A percentile compares a stretch with the other conserved stretches of the same genome.
Conservation (phyloP, 2,329 filamentous ascomycete species). For the Cercospora beticola region DNA sequence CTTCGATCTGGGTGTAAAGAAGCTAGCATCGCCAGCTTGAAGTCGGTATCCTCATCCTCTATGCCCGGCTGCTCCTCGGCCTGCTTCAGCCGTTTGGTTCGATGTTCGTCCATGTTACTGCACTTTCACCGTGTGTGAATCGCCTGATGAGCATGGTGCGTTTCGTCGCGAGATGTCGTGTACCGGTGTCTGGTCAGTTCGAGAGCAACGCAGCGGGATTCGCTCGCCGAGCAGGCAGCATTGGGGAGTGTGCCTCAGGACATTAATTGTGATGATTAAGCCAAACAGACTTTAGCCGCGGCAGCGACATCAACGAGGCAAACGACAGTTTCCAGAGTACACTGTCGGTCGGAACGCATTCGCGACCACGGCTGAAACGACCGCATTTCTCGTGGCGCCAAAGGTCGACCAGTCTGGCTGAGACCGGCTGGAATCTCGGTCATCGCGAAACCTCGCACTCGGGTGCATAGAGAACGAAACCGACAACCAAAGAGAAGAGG, state of each 20-base stretch:
- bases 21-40: slow-evolving; percentile 80
- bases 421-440: not conserved
- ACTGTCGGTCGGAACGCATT: not conserved
- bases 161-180: not conserved
- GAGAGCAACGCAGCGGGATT: not conserved
- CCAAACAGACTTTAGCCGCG: slow-evolving; percentile 5
- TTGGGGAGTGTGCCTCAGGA: not conserved
- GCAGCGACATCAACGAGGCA: slow-evolving; percentile 2
- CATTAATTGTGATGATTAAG: not conserved
- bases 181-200: not conserved
- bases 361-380: not conserved
- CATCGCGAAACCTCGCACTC: slow-evolving; percentile 7
- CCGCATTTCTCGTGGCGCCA: not conserved
- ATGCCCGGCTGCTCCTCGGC: slow-evolving; percentile 11
- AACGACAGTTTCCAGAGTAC: not conserved
- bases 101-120: slow-evolving; percentile 21
- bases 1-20: slow-evolving; percentile 69
- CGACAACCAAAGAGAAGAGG: slow-evolving; percentile 4
- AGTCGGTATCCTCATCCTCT: slow-evolving; percentile 74
- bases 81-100: slow-evolving; percentile 25
- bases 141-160: not conserved
- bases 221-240: not conserved
- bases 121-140: not conserved
- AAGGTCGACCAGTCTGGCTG: not conserved
- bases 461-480: slow-evolving; percentile 11